phyloP scores from a whole-genome alignment of 805 yeast species.

The Candida loeiensis region DNA sequence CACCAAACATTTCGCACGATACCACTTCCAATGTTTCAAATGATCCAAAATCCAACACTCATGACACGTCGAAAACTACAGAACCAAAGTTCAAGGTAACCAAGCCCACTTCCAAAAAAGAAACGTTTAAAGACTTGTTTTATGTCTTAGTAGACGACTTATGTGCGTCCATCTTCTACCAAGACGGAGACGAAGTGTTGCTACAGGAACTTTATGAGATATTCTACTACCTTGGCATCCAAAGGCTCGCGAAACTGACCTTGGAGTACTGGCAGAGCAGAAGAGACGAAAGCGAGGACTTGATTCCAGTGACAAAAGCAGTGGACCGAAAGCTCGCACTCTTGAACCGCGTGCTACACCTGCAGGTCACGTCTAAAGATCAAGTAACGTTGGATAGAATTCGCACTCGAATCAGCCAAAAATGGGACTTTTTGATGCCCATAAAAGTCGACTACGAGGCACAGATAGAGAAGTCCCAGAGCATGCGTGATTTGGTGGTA shows the following conservation, averaged over 20 bases:
- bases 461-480: conserved; percentile 16
- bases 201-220: conserved; percentile 49
- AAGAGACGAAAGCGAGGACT: conserved; percentile 40
- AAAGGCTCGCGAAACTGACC: conserved; percentile 50
- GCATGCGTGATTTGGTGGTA: conserved; percentile 5
- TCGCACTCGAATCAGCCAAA: conserved; percentile 5
- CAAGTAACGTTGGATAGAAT: not conserved
- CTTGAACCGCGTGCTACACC: conserved; percentile 6
- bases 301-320: conserved; percentile 20
- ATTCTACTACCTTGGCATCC: conserved; percentile 46
- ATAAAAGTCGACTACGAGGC: conserved; percentile 28
- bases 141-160: conserved; percentile 57
- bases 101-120: too few relatives aligned
- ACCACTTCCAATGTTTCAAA: too few relatives aligned
- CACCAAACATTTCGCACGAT: too few relatives aligned
- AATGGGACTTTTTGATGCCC: conserved; percentile 29
- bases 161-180: conserved; percentile 58
- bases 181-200: conserved; percentile 61
- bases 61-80: too few relatives aligned
- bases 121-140: conserved; percentile 23
- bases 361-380: not conserved
- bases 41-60: too few relatives aligned
- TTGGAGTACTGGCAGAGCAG: conserved; percentile 57
- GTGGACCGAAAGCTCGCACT: conserved; percentile 2
- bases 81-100: too few relatives aligned